Base-by-base conservation (phyloP, 2,329 filamentous ascomycete species). In the Dactylonectria estremocensis region DNA sequence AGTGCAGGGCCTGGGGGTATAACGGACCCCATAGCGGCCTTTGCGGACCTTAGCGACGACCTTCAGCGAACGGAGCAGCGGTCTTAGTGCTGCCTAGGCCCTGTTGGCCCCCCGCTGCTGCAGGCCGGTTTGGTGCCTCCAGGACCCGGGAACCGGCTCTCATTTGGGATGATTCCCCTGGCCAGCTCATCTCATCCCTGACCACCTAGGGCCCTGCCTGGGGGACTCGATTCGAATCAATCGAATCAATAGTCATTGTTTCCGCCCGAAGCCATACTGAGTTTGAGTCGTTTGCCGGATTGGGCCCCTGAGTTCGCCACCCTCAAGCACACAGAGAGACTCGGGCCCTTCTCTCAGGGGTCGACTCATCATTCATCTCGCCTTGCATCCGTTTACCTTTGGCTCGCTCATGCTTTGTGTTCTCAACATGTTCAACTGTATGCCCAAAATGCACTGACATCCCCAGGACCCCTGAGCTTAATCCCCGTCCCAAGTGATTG, bases 161-260 rank as follows among this genome's bases (percentile, higher is more conserved):
- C 37, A 53, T 18, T 61, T 57, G 43, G 64, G 53, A 46, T 37
- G 37, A 33, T 2, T 13, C 46, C 57, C 64, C 64, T 57, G 48
- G 37, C 24, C 53, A 53, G 48, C 53, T 62, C 64, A 66, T 61
- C 40, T 58, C 35, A 48, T 61, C 46, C 52, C 46, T 62, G 46
- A 45, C 4, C n/a, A n/a, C 28, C 28, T 49, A 31, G 28, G 14
- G 24, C 24, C 4, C 7, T 28, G 4, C 4, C 24, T 28, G 24
- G n/a, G n/a, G n/a, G n/a, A n/a, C n/a, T n/a, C n/a, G n/a, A n/a
- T n/a, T n/a, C 53, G 24, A 60, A 24, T 60, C 40, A 18, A 46
- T 11, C n/a, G 22, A 24, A 55, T 22, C 33, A 18, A 31, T 33
- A 16, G 37, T 35, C 28, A 48, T 57, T 49, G 43, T 37, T 57